Evolutionary conservation across 1,284 basidiomycete genomes (phyloP).

Genomic region (Coriolopsis trogii): DNA sequence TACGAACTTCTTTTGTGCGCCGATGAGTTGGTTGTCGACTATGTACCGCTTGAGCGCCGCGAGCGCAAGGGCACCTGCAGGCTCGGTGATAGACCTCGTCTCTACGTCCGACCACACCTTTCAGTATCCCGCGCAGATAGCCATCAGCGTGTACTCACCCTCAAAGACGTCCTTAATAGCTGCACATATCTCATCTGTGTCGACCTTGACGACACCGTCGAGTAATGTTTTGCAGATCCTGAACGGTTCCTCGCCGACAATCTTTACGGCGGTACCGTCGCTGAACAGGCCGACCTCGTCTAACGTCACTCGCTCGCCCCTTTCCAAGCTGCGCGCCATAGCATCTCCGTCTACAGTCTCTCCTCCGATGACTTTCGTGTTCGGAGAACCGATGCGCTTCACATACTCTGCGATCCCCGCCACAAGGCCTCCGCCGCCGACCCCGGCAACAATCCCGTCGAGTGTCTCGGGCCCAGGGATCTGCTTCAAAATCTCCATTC

Average conservation of each 20-base stretch:
- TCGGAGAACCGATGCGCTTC: slow-evolving; percentile 89
- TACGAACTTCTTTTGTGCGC: slow-evolving; percentile 87
- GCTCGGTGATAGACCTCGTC: slow-evolving; percentile 93
- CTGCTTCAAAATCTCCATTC: slow-evolving; percentile 93
- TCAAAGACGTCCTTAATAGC: slow-evolving; percentile 99
- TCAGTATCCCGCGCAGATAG: background rate
- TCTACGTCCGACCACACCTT: slow-evolving; percentile 50
- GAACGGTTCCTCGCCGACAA: slow-evolving; percentile 95
- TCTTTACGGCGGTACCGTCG: slow-evolving; percentile 98
- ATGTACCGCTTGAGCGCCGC: slow-evolving; percentile 95
- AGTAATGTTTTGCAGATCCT: slow-evolving; percentile 86
- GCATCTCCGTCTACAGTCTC: slow-evolving; percentile 97
- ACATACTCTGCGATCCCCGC: slow-evolving; percentile 92
- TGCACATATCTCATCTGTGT: slow-evolving; percentile 97
- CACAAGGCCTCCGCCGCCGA: slow-evolving; percentile 94
- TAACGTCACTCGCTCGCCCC: slow-evolving; percentile 82
- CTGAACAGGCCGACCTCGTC: slow-evolving; percentile 95
- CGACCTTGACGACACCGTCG: slow-evolving; percentile 86
- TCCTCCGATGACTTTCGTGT: slow-evolving; percentile 86
- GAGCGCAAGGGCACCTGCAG: slow-evolving; percentile 93
- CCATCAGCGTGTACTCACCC: slow-evolving; percentile 53
- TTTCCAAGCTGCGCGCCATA: slow-evolving; percentile 80
- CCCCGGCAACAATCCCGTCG: slow-evolving; percentile 87
- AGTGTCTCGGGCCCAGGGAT: slow-evolving; percentile 73
- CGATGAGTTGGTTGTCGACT: slow-evolving; percentile 76